Percentiles rank a stretch among this genome's conserved stretches.
Conservation (phyloP, 257 asterid genomes). For the Euphrasia confusa region DNA sequence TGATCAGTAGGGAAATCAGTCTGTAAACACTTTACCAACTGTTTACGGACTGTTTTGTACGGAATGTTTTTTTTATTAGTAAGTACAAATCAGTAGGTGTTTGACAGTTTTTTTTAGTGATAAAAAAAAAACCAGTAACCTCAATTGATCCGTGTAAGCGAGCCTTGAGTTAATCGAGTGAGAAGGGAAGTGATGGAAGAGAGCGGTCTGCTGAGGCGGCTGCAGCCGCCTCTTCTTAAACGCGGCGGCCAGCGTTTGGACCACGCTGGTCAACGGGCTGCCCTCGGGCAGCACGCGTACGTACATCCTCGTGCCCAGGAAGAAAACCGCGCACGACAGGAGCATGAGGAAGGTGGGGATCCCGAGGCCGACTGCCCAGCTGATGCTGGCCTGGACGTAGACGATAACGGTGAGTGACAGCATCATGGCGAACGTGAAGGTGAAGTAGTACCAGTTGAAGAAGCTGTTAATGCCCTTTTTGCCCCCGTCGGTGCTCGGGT, state of each 20-base stretch:
- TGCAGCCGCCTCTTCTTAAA: constrained; percentile 38
- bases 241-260: constrained; percentile 37
- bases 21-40: no score
- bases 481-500: constrained; percentile 43
- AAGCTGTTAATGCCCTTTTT: constrained; percentile 40
- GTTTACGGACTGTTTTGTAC: no score
- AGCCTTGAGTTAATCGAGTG: constrained; percentile 38
- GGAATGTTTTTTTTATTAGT: no score
- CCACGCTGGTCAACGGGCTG: constrained; percentile 39
- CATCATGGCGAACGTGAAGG: constrained; percentile 55
- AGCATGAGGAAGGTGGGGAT: constrained; percentile 46
- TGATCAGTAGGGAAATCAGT: no score
- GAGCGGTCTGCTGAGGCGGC: constrained; percentile 31
- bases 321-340: constrained; percentile 38
- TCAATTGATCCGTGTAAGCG: constrained; percentile 31
- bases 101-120: no score
- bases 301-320: constrained; percentile 37
- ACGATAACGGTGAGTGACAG: constrained; percentile 38
- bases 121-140: constrained; percentile 23
- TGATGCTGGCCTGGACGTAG: constrained; percentile 39
- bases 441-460: constrained; percentile 54
- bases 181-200: constrained; percentile 28
- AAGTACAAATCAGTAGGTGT: no score
- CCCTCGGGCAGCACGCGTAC: constrained; percentile 39
- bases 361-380: constrained; percentile 44